Evolutionary conservation across 2,329 filamentous ascomycete genomes (phyloP), one percentile per base, ranked within the genome.

Genomic region (Botryotinia narcissicola): DNA sequence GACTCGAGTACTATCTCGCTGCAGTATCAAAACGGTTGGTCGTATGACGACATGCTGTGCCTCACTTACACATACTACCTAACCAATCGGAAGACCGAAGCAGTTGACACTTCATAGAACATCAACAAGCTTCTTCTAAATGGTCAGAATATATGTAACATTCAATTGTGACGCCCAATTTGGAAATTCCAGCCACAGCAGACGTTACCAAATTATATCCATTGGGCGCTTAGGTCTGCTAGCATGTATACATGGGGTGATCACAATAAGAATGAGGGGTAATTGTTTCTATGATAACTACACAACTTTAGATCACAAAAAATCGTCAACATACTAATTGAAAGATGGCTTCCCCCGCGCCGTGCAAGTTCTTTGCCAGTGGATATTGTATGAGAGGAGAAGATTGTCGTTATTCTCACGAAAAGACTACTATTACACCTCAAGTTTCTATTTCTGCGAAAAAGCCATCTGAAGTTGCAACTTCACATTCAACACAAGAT

Each of bases 401-500:
- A 16, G n/a, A 51, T 6, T 68, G 64, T 37, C 64, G 64, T 68
- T 68, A 25, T 22, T 35, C 44, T 51, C 64, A 68, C 4, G 64
- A 68, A n/a, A 51, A 22, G 29, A 54, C 40, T 63, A 22, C 40
- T 20, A 9, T 42, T 29, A 32, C 16, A 29, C 40, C 44, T 68
- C 44, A 16, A 14, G 22, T 40, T 20, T 2, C 44, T 14, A 29
- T 32, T 8, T 37, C 64, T n/a, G 32, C 18, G 2, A 68, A 32
- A 20, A 14, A 25, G 9, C 29, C 20, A 68, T 51, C 44, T 12
- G 29, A n/a, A 35, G 29, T 12, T 22, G 5, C 10, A 51, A 20
- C 29, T 16, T 32, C 14, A 25, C 12, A 16, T 29, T 54, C 44
- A 68, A 68, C 2, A 10, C 29, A 35, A 68, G 44, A 48, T 16